Percentiles rank a stretch among this genome's conserved stretches.
These are phyloP conservation scores for Plasmodium inui DNA, from an alignment of 169 alveolate species.

Conservation along the genomic window DNA sequence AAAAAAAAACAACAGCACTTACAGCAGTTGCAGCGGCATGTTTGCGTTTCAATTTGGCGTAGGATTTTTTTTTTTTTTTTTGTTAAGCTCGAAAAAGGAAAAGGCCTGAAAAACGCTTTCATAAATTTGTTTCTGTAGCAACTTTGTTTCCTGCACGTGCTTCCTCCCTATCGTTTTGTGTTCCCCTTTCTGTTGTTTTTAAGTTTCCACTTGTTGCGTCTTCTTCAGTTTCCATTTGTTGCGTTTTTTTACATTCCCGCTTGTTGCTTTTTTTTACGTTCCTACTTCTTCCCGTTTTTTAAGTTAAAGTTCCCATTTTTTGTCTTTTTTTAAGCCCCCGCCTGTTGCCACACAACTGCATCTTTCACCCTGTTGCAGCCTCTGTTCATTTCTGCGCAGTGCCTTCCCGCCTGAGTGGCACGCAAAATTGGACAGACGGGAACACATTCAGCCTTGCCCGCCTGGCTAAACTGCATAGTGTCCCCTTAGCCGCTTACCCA, in stretches of 20 bases:
- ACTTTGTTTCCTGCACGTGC: conserved; percentile 4
- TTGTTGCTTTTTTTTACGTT: too few species aligned
- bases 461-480: neutral
- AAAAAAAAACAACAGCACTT: neutral
- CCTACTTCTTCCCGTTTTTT: too few species aligned
- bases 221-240: neutral
- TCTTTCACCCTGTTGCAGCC: neutral
- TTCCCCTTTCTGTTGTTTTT: neutral
- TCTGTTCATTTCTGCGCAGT: neutral
- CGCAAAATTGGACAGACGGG: neutral
- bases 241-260: too few species aligned
- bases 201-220: neutral
- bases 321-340: neutral
- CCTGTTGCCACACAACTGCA: neutral
- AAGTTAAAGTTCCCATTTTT: too few species aligned
- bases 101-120: conserved; percentile 6
- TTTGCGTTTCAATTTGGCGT: neutral
- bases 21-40: neutral
- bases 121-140: neutral
- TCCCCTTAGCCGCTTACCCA: neutral
- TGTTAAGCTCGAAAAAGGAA: conserved; percentile 20
- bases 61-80: conserved; percentile 25
- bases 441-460: neutral
- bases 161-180: neutral
- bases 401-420: neutral